Conservation (phyloP, 1,284 basidiomycete species). For the Leccinum griseonigrum region DNA sequence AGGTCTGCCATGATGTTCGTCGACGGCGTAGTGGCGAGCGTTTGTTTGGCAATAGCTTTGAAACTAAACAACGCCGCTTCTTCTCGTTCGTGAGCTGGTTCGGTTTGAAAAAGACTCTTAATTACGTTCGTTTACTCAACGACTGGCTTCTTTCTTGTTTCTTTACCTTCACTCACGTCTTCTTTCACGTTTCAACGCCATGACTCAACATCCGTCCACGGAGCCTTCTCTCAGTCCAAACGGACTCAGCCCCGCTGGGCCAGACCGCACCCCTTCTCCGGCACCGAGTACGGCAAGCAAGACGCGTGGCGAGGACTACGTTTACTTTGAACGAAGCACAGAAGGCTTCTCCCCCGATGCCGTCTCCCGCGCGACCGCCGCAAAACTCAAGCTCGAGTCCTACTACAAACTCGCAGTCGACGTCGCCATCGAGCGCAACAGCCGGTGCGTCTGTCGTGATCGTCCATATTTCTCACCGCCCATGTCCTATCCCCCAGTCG, state of each 20-base stretch:
- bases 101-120: background rate
- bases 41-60: conserved; percentile 36
- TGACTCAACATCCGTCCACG: conserved; percentile 32
- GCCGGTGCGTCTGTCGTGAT: conserved; percentile 36
- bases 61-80: conserved; percentile 30
- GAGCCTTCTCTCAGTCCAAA: conserved; percentile 23
- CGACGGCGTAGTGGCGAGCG: conserved; percentile 10
- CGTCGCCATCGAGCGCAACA: conserved; percentile 76
- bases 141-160: conserved; percentile 7
- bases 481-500: conserved; percentile 52
- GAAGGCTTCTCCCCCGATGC: conserved; percentile 85
- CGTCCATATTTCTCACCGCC: conserved; percentile 5
- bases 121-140: conserved; percentile 27
- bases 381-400: conserved; percentile 96
- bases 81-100: background rate
- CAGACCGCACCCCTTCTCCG: conserved; percentile 32
- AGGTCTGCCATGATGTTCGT: conserved; percentile 56
- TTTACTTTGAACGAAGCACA: conserved; percentile 93
- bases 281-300: conserved; percentile 31
- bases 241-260: conserved; percentile 21
- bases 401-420: conserved; percentile 96
- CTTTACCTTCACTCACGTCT: background rate
- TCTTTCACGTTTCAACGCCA: conserved; percentile 8
- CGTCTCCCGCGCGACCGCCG: conserved; percentile 89
- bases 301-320: conserved; percentile 62